A percentile compares a stretch with the other conserved stretches of the same genome.
Evolutionary conservation across 495 filamentous ascomycete genomes (phyloP).

Genomic region (Lasiosphaeria hispida): DNA sequence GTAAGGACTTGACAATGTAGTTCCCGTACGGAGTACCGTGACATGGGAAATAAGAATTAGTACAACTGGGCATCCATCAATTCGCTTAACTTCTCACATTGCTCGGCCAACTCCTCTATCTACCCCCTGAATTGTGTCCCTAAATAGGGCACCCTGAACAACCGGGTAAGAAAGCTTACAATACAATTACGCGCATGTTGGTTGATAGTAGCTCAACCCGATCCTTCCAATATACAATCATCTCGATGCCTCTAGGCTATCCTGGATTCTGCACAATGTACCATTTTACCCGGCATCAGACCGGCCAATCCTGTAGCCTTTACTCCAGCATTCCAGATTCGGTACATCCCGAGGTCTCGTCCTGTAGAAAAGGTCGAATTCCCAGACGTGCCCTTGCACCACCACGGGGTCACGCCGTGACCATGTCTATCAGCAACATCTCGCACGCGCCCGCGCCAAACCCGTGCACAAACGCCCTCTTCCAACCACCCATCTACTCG

Average conservation of each 20-base stretch:
- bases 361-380: background rate
- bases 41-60: too few species aligned
- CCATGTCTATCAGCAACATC: conserved; percentile 5
- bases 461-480: background rate
- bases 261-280: background rate
- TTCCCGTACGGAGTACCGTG: too few species aligned
- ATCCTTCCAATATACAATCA: conserved; percentile 1
- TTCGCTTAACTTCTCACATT: too few species aligned
- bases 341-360: background rate
- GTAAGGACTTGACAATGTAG: too few species aligned
- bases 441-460: conserved; percentile 1
- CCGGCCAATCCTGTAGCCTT: background rate
- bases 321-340: background rate
- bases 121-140: too few species aligned
- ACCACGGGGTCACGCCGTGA: background rate
- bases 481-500: conserved; percentile 10
- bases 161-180: too few species aligned
- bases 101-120: too few species aligned
- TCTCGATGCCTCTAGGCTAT: background rate
- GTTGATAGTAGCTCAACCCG: background rate
- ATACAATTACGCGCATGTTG: background rate
- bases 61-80: too few species aligned
- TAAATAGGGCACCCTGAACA: too few species aligned
- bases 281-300: background rate
- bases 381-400: background rate